These are phyloP conservation scores for Diutina neorugosa DNA, from an alignment of 1,139 yeast genomes.

Conservation along the genomic window DNA sequence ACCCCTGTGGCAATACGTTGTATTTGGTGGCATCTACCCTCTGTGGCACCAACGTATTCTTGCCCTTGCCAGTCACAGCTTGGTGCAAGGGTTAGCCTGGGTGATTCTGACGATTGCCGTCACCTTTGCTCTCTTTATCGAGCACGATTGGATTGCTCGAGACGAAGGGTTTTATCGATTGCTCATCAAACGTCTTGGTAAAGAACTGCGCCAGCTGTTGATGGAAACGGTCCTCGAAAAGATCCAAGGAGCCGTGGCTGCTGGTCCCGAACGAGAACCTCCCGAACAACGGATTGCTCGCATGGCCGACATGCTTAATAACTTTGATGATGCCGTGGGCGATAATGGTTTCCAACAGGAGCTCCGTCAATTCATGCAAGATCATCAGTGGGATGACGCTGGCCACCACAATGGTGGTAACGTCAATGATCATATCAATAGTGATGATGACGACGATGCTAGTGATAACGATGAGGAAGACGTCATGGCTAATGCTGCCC, in stretches of 20 bases:
- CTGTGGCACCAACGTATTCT: constrained; percentile 4
- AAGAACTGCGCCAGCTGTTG: constrained; percentile 34
- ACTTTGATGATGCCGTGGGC: constrained; percentile 6
- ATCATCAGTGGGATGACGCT: not conserved
- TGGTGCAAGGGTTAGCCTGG: constrained; percentile 28
- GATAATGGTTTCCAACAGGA: constrained; percentile 4
- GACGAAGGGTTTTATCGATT: constrained; percentile 56
- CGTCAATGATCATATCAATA: not conserved
- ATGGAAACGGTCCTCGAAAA: constrained; percentile 22
- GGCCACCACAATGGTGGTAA: not conserved
- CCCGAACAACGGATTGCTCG: not conserved
- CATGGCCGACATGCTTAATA: not conserved
- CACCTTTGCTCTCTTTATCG: constrained; percentile 39
- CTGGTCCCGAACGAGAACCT: not conserved
- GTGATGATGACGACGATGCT: constrained; percentile 3
- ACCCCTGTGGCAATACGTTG: not conserved
- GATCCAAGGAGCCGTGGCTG: not conserved
- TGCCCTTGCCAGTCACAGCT: constrained; percentile 22
- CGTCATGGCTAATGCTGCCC: constrained; percentile 5
- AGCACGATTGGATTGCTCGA: constrained; percentile 60
- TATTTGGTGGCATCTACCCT: constrained; percentile 5
- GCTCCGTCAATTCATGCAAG: not conserved
- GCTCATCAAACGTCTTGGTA: constrained; percentile 44
- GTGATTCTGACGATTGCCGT: constrained; percentile 26
- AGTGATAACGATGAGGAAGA: constrained; percentile 7